Evolutionary conservation across 805 yeast species (phyloP).

Genomic region (Ogataea ganodermae): DNA sequence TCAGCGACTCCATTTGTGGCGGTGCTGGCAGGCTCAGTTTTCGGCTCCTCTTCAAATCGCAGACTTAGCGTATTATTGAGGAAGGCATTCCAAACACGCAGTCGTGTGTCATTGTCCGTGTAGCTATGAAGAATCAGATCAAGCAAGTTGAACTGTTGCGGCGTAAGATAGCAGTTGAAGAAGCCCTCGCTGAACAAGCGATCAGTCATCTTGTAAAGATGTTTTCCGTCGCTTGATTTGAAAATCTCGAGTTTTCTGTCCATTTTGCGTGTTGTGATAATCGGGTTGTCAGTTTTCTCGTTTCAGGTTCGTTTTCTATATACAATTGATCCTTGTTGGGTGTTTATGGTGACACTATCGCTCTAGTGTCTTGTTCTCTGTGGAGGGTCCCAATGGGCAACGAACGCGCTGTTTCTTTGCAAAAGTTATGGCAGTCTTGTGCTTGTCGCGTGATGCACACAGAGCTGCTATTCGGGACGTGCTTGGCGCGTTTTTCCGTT

Average conservation of each 20-base stretch:
- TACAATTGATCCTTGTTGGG: not conserved
- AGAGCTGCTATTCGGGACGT: not conserved
- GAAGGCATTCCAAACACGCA: conserved; percentile 46
- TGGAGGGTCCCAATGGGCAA: not conserved
- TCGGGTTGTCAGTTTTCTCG: not conserved
- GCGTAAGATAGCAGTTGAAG: conserved; percentile 52
- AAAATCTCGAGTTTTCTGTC: conserved; percentile 20
- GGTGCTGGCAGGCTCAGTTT: not conserved
- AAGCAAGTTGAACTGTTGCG: conserved; percentile 56
- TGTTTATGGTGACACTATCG: not conserved
- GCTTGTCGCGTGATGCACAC: not conserved
- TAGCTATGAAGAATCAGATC: conserved; percentile 44
- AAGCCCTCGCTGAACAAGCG: conserved; percentile 39
- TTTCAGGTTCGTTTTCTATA: not conserved
- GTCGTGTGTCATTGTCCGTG: conserved; percentile 15
- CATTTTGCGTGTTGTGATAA: conserved; percentile 5
- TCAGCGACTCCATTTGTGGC: not conserved
- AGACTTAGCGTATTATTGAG: conserved; percentile 42
- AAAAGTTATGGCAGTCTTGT: not conserved
- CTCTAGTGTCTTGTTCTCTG: not conserved
- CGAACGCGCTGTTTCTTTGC: not conserved
- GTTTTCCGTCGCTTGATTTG: conserved; percentile 26
- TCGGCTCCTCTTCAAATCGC: conserved; percentile 29
- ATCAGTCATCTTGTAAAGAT: conserved; percentile 37
- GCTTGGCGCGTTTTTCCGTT: not conserved